phyloP scores from a whole-genome alignment of 208 protist genomes.

The Leishmania braziliensis region DNA sequence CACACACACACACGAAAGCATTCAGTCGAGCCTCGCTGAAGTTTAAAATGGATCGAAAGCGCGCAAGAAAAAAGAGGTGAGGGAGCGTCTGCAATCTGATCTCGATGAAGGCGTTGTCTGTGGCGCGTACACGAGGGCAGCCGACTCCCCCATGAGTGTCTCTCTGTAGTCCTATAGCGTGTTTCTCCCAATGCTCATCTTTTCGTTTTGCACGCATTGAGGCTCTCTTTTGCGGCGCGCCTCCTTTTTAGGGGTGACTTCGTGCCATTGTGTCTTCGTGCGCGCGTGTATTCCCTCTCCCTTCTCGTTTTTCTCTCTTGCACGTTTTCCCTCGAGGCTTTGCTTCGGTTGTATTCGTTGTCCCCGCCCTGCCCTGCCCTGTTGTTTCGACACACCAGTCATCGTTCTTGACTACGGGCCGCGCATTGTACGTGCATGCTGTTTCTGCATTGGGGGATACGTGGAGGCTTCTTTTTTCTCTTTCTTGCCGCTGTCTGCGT shows the following conservation, averaged over 20 bases:
- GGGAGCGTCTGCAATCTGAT: neutral
- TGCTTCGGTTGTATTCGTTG: neutral
- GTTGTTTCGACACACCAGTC: neutral
- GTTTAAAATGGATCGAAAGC: neutral
- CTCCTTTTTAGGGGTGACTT: neutral
- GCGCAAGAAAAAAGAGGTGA: neutral
- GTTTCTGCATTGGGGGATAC: neutral
- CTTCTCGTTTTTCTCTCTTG: neutral
- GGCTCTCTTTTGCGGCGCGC: neutral
- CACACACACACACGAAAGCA: neutral
- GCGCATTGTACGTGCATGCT: no score
- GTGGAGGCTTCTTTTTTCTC: neutral
- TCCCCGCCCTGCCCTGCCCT: neutral
- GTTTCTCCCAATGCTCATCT: no score
- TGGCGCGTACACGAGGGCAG: neutral
- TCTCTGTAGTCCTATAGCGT: no score
- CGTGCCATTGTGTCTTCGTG: neutral
- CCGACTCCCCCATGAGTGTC: neutral
- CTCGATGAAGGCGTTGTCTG: neutral
- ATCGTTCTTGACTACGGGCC: neutral
- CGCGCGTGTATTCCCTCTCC: neutral
- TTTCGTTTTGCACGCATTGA: no score
- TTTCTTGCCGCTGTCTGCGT: neutral
- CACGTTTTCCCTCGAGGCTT: neutral
- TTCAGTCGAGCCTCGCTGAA: neutral